A percentile compares a stretch with the other conserved stretches of the same genome.
These are phyloP conservation scores for Colletotrichum viniferum DNA, from an alignment of 2,329 filamentous ascomycete species.

Conservation along the genomic window DNA sequence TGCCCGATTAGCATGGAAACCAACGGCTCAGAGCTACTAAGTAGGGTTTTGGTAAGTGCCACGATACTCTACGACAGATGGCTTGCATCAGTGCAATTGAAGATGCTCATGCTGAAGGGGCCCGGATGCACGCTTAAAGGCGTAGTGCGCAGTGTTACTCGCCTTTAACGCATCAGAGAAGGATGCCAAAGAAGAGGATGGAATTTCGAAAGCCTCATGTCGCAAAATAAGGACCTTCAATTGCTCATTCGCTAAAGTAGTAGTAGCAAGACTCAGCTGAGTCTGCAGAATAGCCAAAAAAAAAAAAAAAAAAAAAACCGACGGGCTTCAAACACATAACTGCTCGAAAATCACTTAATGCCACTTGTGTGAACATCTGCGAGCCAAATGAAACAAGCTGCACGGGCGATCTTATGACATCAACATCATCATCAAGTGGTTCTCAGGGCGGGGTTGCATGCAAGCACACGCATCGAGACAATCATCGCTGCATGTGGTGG, in stretches of 20 bases:
- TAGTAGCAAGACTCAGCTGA: background rate
- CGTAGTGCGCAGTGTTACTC: background rate
- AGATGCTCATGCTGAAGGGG: background rate
- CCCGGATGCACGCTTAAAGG: background rate
- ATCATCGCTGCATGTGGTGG: background rate
- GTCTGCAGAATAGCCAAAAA: background rate
- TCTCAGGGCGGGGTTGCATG: background rate
- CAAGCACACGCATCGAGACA: background rate
- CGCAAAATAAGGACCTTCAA: background rate
- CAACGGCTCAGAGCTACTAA: background rate
- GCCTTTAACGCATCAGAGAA: background rate
- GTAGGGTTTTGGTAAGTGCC: background rate
- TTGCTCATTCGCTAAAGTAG: fast-evolving
- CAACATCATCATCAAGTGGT: background rate
- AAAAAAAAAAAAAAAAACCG: background rate
- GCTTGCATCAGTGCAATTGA: background rate
- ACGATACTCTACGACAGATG: background rate
- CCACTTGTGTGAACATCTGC: background rate
- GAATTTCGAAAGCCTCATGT: background rate
- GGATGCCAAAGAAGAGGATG: background rate
- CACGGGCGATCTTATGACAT: background rate
- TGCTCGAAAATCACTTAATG: background rate
- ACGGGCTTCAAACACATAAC: background rate
- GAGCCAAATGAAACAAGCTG: background rate
- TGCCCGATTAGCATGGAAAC: background rate